Evolutionary conservation across 1,139 yeast species (phyloP).

Genomic region (Groenewaldozyma auringiensis): DNA sequence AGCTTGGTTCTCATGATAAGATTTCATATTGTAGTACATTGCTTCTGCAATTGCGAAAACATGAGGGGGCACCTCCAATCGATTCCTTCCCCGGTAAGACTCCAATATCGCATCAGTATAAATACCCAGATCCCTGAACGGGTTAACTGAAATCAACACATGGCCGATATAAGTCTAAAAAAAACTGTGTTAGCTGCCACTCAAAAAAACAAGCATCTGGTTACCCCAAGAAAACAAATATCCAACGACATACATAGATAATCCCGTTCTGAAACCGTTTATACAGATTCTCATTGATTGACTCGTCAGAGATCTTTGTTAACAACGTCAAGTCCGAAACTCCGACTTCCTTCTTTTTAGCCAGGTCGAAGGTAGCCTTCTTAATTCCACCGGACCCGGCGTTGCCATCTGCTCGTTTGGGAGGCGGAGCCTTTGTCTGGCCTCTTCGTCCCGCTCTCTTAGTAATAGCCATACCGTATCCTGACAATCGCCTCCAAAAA

Average conservation of each 20-base stretch:
- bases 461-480: slow-evolving; percentile 55
- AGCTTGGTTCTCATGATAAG: slow-evolving; percentile 93
- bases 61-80: slow-evolving; percentile 96
- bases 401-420: slow-evolving; percentile 35
- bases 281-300: slow-evolving; percentile 85
- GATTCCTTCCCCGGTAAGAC: slow-evolving; percentile 80
- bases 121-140: slow-evolving; percentile 92
- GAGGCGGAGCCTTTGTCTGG: slow-evolving; percentile 38
- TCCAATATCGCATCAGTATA: slow-evolving; percentile 72
- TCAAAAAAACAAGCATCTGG: background rate
- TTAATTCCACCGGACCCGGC: slow-evolving; percentile 52
- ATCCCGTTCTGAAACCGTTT: slow-evolving; percentile 84
- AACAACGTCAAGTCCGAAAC: slow-evolving; percentile 89
- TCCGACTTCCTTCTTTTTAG: slow-evolving; percentile 93
- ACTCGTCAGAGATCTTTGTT: slow-evolving; percentile 82
- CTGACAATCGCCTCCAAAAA: too few relatives aligned
- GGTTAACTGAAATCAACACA: slow-evolving; percentile 83
- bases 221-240: background rate
- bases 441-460: slow-evolving; percentile 68
- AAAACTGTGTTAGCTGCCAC: slow-evolving; percentile 13
- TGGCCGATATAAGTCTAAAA: slow-evolving; percentile 33
- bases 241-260: slow-evolving; percentile 63
- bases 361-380: slow-evolving; percentile 85
- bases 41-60: slow-evolving; percentile 97
- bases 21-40: slow-evolving; percentile 92